Base-by-base conservation (phyloP, 306 rosid species). In the Acacia confusa region DNA sequence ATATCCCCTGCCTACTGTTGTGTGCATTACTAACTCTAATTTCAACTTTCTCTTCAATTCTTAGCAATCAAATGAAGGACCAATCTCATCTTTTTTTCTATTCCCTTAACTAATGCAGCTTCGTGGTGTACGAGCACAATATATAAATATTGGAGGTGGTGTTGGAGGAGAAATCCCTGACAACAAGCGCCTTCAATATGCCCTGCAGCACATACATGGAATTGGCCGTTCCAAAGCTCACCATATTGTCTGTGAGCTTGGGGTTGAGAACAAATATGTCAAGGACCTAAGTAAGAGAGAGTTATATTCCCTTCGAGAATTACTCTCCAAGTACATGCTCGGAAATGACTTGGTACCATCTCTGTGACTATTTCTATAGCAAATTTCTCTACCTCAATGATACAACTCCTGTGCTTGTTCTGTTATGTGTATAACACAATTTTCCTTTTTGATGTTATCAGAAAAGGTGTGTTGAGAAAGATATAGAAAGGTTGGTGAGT, bases 141-240 rank as follows among this genome's bases (percentile, higher is more conserved):
- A 84, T 74, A 85, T 92, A 47, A 87, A 80, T 79, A 87, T 92
- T 63, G 92, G 86, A 82, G 97, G 94, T 64, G 97, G 97, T 58
- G 77, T 90, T 68, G 90, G 87, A 68, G 91, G 91, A 65, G 97
- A 92, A 79, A 92, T 92, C 75, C 97, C 94, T 27, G 97, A 90
- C 79, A 71, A 81, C 66, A 90, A 92, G 86, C 80, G 90, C 61
- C 93, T 90, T 5, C 75, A 82, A 85, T 87, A 48, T 72, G 93
- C 97, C 58, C 93, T 90, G 41, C 97, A 85, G 81, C 87, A 84
- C 76, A 76, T 92, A 73, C 90, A 90, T 48, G 97, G 97, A 43
- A 82, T 92, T 79, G 94, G 97, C 44, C 89, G 86, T 44, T 34
- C 87, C 48, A 87, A 88, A 67, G 90, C 97, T 73, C 89, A 87